Percentiles rank a stretch among this genome's conserved stretches.
These are phyloP conservation scores for Verticillium nubilum DNA, from an alignment of 2,329 filamentous ascomycete species.

Conservation along the genomic window DNA sequence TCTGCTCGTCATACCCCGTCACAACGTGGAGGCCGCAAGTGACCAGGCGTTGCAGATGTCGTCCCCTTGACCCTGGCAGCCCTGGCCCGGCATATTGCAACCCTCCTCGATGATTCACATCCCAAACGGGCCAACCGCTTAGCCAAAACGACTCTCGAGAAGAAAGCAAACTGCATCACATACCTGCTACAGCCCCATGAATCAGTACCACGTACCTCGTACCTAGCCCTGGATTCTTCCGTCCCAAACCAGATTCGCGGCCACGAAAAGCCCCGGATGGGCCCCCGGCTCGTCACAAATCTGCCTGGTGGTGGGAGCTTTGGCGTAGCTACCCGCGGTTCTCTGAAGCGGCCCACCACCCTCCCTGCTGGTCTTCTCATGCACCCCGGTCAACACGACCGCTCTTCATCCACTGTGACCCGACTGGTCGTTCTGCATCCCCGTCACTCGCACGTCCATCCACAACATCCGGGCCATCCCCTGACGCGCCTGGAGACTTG, in stretches of 20 bases:
- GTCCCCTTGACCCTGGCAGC: background rate
- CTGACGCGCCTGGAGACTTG: background rate
- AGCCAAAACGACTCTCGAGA: background rate
- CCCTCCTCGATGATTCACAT: background rate
- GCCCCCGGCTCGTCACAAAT: background rate
- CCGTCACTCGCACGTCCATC: background rate
- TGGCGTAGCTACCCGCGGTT: background rate
- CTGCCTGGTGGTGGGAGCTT: background rate
- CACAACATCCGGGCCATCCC: background rate
- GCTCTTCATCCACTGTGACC: background rate
- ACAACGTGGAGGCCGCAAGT: background rate
- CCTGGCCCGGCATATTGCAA: background rate
- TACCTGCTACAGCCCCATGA: background rate
- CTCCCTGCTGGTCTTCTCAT: background rate
- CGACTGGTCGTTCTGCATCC: background rate
- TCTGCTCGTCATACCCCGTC: background rate
- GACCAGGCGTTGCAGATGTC: background rate
- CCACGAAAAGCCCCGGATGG: background rate
- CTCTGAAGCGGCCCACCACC: background rate
- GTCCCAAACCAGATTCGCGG: background rate
- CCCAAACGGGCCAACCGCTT: background rate
- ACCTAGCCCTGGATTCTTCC: background rate
- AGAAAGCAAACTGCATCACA: background rate
- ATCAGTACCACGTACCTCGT: background rate
- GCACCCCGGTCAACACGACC: background rate